These are phyloP conservation scores for Hypocreales sp. DNA, from an alignment of 2,329 filamentous ascomycete genomes.

Conservation along the genomic window DNA sequence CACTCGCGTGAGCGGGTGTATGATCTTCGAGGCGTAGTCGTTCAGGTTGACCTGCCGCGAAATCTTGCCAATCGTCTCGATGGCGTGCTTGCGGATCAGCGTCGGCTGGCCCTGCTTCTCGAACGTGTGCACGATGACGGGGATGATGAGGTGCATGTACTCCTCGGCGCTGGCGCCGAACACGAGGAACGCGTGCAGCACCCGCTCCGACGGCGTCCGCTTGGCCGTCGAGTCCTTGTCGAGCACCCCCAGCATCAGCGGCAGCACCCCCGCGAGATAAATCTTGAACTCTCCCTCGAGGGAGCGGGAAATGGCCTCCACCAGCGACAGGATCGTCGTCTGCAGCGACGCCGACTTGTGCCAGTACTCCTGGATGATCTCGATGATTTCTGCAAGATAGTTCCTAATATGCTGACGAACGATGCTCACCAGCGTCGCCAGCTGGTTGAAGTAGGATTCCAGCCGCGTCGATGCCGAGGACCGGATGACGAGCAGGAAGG, in stretches of 20 bases:
- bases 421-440: slow-evolving; percentile 84
- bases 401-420: slow-evolving; percentile 93
- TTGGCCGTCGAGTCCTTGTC: slow-evolving; percentile 69
- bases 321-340: slow-evolving; percentile 76
- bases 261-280: slow-evolving; percentile 76
- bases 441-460: slow-evolving; percentile 94
- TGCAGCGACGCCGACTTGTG: slow-evolving; percentile 65
- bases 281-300: slow-evolving; percentile 97
- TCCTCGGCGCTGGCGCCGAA: slow-evolving; percentile 94
- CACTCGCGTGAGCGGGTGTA: slow-evolving; percentile 80
- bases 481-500: slow-evolving; percentile 79
- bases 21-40: slow-evolving; percentile 90
- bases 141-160: slow-evolving; percentile 98
- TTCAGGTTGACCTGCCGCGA: slow-evolving; percentile 95
- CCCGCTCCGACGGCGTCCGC: slow-evolving; percentile 71
- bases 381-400: slow-evolving; percentile 74
- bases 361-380: slow-evolving; percentile 84
- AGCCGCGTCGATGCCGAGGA: slow-evolving; percentile 63
- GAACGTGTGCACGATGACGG: slow-evolving; percentile 86
- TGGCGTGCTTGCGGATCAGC: slow-evolving; percentile 71
- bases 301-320: slow-evolving; percentile 87
- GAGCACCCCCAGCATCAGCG: slow-evolving; percentile 85
- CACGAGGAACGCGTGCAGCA: slow-evolving; percentile 87
- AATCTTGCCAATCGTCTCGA: slow-evolving; percentile 87
- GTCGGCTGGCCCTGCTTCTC: slow-evolving; percentile 73